phyloP scores from a whole-genome alignment of 257 asterid species.

The Voacanga thouarsii region DNA sequence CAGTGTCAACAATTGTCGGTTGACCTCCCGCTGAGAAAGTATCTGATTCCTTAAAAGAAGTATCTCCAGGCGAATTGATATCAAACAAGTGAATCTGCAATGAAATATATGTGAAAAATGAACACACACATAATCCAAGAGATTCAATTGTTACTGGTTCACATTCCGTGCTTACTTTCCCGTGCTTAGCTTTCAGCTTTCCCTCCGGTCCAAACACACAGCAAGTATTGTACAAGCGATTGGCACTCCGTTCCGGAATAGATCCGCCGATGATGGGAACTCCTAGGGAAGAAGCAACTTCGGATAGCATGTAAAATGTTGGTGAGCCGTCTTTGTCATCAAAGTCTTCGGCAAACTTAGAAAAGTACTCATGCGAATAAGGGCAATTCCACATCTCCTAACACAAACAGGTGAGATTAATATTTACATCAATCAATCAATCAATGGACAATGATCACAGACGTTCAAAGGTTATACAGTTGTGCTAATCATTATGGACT shows the following conservation, averaged over 20 bases:
- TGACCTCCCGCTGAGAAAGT: constrained; percentile 28
- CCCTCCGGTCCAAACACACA: constrained; percentile 36
- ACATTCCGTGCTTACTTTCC: constrained; percentile 31
- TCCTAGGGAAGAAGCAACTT: constrained; percentile 31
- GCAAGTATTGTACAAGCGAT: constrained; percentile 39
- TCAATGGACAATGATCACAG: not conserved
- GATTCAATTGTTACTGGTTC: not conserved
- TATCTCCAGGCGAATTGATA: constrained; percentile 26
- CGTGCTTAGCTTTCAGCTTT: constrained; percentile 31
- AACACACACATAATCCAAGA: not conserved
- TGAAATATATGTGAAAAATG: not conserved
- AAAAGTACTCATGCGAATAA: constrained; percentile 25
- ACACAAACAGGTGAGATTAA: not conserved
- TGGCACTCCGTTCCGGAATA: constrained; percentile 32
- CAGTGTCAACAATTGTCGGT: constrained; percentile 34
- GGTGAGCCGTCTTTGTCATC: constrained; percentile 28
- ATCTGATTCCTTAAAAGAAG: constrained; percentile 36
- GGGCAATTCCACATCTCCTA: constrained; percentile 59
- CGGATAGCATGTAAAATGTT: constrained; percentile 34
- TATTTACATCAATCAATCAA: not conserved
- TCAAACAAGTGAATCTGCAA: constrained; percentile 44
- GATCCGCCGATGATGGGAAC: constrained; percentile 44
- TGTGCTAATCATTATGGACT: too few species aligned
- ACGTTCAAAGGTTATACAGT: not conserved
- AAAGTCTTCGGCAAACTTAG: constrained; percentile 31